Conservation (phyloP, 805 yeast genomes). For the Barnettozyma pratensis region DNA sequence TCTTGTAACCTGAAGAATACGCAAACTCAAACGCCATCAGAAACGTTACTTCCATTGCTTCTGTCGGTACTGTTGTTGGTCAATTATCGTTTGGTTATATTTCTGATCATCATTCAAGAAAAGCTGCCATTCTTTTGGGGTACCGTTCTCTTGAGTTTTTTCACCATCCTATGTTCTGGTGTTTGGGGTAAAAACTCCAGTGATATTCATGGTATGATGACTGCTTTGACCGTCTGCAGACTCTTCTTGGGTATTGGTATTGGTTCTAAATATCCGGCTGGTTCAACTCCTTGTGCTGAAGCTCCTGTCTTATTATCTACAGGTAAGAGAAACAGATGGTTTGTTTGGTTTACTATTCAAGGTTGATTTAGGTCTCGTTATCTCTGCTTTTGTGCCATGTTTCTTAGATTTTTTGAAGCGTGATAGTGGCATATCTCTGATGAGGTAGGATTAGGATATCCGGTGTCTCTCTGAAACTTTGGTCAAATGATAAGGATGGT, state of each 20-base stretch:
- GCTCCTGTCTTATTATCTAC: slow-evolving; percentile 72
- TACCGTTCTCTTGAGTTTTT: slow-evolving; percentile 66
- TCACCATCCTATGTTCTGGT: slow-evolving; percentile 76
- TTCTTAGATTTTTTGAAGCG: slow-evolving; percentile 1
- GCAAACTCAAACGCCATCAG: slow-evolving; percentile 62
- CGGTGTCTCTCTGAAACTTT: no score
- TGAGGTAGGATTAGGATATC: no score
- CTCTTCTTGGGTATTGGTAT: slow-evolving; percentile 87
- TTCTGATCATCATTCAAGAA: slow-evolving; percentile 78
- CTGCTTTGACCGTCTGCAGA: slow-evolving; percentile 79
- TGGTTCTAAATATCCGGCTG: slow-evolving; percentile 94
- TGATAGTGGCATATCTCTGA: no score
- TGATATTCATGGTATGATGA: slow-evolving; percentile 65
- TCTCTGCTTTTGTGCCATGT: slow-evolving; percentile 72
- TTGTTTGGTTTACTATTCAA: slow-evolving; percentile 82
- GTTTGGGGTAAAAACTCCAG: slow-evolving; percentile 63
- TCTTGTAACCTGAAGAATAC: slow-evolving; percentile 61
- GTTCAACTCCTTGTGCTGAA: slow-evolving; percentile 91
- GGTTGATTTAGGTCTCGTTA: slow-evolving; percentile 86
- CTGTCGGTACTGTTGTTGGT: slow-evolving; percentile 89
- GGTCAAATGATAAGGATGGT: neutral
- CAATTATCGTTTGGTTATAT: slow-evolving; percentile 75
- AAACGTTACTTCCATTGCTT: slow-evolving; percentile 82
- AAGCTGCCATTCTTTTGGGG: slow-evolving; percentile 76
- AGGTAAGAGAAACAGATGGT: slow-evolving; percentile 87